phyloP scores from a whole-genome alignment of 768 basidiomycete species.

The Coprinellus micaceus region DNA sequence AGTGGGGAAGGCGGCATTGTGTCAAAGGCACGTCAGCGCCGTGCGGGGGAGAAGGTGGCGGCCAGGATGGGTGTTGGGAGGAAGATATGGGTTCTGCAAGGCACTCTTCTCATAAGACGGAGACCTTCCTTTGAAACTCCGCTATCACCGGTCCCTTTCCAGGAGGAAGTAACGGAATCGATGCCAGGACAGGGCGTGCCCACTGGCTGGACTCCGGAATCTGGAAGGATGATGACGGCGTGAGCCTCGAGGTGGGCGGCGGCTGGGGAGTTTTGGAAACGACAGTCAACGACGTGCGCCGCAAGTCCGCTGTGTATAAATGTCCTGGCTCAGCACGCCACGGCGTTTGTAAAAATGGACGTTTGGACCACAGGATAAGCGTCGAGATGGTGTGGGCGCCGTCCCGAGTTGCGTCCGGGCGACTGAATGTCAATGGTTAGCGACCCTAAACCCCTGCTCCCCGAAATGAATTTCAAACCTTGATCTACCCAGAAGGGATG shows the following conservation, averaged over 20 bases:
- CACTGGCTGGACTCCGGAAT: not conserved
- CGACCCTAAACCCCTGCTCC: not conserved
- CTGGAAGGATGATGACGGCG: not conserved
- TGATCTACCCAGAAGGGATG: no score
- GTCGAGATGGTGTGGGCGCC: no score
- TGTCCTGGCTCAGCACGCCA: no score
- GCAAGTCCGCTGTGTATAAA: no score
- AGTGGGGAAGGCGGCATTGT: constrained; percentile 12
- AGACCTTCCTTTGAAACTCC: constrained; percentile 15
- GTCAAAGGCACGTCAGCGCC: not conserved
- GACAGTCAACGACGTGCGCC: no score
- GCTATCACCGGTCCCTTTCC: constrained; percentile 17
- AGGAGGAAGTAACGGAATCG: constrained; percentile 2
- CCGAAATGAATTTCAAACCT: not conserved
- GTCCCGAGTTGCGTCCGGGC: no score
- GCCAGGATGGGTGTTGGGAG: constrained; percentile 1
- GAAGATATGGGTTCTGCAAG: constrained; percentile 9
- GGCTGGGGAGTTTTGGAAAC: no score
- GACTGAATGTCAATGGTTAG: no score
- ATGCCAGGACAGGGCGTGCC: not conserved
- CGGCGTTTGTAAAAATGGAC: no score
- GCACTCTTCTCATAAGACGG: constrained; percentile 13
- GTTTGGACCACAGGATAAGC: no score
- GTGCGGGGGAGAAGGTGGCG: not conserved
- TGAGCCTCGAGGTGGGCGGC: not conserved